Evolutionary conservation across 805 yeast genomes (phyloP).

Genomic region (Nakazawaea siamensis): DNA sequence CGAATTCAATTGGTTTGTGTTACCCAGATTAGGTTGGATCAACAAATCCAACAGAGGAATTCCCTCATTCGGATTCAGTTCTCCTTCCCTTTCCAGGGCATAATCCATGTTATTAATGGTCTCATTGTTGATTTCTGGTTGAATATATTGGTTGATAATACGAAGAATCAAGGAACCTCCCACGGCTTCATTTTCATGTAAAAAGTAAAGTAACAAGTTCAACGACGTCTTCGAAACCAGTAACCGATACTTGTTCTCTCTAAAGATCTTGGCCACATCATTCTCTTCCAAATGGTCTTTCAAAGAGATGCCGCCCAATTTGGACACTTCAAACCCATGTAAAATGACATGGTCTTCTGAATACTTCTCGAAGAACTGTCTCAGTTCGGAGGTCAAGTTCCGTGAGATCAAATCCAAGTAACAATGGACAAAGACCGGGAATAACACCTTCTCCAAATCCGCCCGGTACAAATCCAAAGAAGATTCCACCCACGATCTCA

Average conservation of each 20-base stretch:
- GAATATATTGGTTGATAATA: slow-evolving; percentile 77
- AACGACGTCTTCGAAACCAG: slow-evolving; percentile 77
- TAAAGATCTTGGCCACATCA: slow-evolving; percentile 68
- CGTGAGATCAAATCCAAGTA: slow-evolving; percentile 72
- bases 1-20: slow-evolving; percentile 38
- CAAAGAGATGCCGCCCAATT: slow-evolving; percentile 65
- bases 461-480: slow-evolving; percentile 88
- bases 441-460: slow-evolving; percentile 74
- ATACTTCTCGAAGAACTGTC: slow-evolving; percentile 68
- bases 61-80: slow-evolving; percentile 44
- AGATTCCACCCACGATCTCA: slow-evolving; percentile 83
- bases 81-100: slow-evolving; percentile 38
- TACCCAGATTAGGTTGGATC: slow-evolving; percentile 19
- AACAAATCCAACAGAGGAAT: slow-evolving; percentile 32
- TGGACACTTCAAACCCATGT: slow-evolving; percentile 71
- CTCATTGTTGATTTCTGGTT: slow-evolving; percentile 34
- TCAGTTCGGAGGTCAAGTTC: slow-evolving; percentile 52
- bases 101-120: slow-evolving; percentile 18
- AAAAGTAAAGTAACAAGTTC: slow-evolving; percentile 73
- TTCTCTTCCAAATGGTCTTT: slow-evolving; percentile 80
- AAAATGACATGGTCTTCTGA: slow-evolving; percentile 62
- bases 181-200: slow-evolving; percentile 85
- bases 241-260: slow-evolving; percentile 64
- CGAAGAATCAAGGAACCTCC: slow-evolving; percentile 88
- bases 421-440: slow-evolving; percentile 89